phyloP scores from a whole-genome alignment of 306 rosid genomes.

The Pterocarpus macrocarpus region DNA sequence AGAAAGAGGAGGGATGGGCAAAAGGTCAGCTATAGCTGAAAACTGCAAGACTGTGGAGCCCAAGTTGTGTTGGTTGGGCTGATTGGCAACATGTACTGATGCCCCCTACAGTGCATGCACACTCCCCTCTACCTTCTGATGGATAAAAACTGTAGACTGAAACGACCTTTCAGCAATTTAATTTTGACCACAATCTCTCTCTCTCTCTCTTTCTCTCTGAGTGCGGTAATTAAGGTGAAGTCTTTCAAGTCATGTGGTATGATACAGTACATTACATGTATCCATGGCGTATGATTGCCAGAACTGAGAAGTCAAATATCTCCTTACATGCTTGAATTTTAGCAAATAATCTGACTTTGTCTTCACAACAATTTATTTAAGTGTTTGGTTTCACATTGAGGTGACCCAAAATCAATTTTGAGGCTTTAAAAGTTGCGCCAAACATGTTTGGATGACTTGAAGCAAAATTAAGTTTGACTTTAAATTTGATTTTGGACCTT shows the following conservation, averaged over 20 bases:
- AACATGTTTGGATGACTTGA: no score
- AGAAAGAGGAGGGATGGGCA: conserved; percentile 31
- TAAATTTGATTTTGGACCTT: no score
- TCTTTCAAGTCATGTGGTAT: conserved; percentile 26
- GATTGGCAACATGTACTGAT: conserved; percentile 59
- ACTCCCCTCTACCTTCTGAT: conserved; percentile 44
- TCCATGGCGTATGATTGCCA: neutral
- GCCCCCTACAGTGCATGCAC: conserved; percentile 54
- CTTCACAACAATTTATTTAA: neutral
- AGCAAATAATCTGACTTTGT: neutral
- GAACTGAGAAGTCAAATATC: neutral
- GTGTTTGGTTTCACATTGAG: no score
- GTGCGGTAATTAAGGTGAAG: conserved; percentile 21
- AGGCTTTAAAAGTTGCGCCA: no score
- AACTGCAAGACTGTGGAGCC: conserved; percentile 63
- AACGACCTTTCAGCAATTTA: conserved; percentile 63
- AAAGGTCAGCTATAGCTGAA: conserved; percentile 19
- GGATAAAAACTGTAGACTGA: conserved; percentile 66
- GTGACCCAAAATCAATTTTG: no score
- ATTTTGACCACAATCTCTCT: neutral
- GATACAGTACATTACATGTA: neutral
- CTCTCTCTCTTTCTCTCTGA: conserved; percentile 8
- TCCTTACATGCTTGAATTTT: neutral
- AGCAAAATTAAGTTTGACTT: no score
- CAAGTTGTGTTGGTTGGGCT: conserved; percentile 54